phyloP scores from a whole-genome alignment of 108 stramenopile genomes.

The Stephanodiscus triporus region DNA sequence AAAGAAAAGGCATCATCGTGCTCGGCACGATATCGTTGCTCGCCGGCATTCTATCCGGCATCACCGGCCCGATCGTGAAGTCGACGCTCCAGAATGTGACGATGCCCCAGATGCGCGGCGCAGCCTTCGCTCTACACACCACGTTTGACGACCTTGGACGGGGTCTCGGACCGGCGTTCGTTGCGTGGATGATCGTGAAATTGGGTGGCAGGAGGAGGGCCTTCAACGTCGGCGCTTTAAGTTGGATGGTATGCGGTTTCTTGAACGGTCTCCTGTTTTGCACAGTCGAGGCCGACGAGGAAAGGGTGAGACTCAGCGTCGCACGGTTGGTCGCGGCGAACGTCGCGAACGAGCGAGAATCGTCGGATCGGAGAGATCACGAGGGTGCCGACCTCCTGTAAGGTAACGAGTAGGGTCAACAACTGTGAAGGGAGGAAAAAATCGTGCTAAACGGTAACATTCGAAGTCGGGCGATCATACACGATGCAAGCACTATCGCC shows the following conservation, averaged over 20 bases:
- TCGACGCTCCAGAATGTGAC: slow-evolving; percentile 86
- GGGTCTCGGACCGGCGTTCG: slow-evolving; percentile 84
- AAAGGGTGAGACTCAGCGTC: slow-evolving; percentile 26
- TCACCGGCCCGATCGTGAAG: slow-evolving; percentile 81
- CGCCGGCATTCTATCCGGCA: slow-evolving; percentile 63
- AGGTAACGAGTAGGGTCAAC: too few relatives aligned
- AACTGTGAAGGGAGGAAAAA: too few relatives aligned
- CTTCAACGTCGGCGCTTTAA: slow-evolving; percentile 73
- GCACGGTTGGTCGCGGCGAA: slow-evolving; percentile 3
- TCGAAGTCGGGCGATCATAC: too few relatives aligned
- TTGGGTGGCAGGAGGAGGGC: slow-evolving; percentile 64
- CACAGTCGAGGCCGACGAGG: slow-evolving; percentile 71
- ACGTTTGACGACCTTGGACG: slow-evolving; percentile 88
- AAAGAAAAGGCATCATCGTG: slow-evolving; percentile 18
- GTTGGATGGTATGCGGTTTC: slow-evolving; percentile 81
- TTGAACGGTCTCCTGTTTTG: slow-evolving; percentile 70
- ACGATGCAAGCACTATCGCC: too few relatives aligned
- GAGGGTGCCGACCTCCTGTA: not conserved
- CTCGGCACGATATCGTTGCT: slow-evolving; percentile 38
- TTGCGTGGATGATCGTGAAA: slow-evolving; percentile 64
- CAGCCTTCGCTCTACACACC: slow-evolving; percentile 80
- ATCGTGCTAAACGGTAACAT: too few relatives aligned
- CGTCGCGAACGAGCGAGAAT: not conserved
- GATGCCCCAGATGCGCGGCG: slow-evolving; percentile 71
- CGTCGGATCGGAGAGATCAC: not conserved